Evolutionary conservation across 352 stramenopile genomes (phyloP).

Genomic region (Phytopythium montanum): DNA sequence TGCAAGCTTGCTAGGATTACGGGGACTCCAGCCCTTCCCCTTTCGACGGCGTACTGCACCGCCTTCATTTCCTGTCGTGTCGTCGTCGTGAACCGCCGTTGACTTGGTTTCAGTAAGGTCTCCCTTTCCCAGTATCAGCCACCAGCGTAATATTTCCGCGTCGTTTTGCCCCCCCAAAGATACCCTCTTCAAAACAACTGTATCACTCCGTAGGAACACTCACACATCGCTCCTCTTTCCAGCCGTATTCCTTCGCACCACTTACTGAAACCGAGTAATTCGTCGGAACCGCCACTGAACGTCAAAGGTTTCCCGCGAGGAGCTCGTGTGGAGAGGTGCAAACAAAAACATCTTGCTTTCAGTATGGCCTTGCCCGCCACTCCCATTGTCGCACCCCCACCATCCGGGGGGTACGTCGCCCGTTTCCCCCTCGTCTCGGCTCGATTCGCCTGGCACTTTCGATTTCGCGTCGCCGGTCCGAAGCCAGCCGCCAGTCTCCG

Average conservation of each 20-base stretch:
- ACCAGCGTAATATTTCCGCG: background rate
- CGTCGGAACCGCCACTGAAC: too few species aligned
- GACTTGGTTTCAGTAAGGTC: background rate
- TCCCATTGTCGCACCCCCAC: too few species aligned
- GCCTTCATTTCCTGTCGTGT: background rate
- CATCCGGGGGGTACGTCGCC: too few species aligned
- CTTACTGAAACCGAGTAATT: too few species aligned
- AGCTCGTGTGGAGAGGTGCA: too few species aligned
- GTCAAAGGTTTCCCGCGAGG: too few species aligned
- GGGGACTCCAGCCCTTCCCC: background rate
- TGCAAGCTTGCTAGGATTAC: background rate
- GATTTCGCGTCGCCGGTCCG: background rate
- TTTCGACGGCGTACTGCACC: background rate
- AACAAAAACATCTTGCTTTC: too few species aligned
- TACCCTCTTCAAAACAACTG: background rate
- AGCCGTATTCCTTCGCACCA: too few species aligned
- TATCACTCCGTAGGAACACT: background rate
- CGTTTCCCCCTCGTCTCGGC: too few species aligned
- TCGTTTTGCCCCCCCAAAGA: background rate
- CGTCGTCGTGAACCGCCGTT: background rate
- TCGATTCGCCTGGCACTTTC: background rate
- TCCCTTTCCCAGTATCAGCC: slow-evolving; percentile 4
- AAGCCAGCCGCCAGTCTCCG: background rate
- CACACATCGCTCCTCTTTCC: too few species aligned
- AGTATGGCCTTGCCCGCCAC: too few species aligned